Evolutionary conservation across 2,329 filamentous ascomycete species (phyloP), one percentile per base, ranked within the genome.

Genomic region (Didymella segeticola): DNA sequence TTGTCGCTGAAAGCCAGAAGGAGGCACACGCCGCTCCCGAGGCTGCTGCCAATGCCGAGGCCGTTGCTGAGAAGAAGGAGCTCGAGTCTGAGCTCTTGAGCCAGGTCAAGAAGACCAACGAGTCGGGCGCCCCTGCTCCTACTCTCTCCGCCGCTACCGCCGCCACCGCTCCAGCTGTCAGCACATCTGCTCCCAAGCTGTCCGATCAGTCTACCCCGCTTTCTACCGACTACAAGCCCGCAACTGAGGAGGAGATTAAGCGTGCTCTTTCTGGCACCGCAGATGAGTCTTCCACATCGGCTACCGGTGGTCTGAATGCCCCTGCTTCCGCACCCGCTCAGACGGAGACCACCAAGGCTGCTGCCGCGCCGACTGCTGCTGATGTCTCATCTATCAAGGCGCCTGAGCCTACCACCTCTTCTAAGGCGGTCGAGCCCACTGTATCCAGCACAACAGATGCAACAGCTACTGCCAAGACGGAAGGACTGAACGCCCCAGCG

Each of bases 1-100:
- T 89, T 30, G 89, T 91, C 47, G 86, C 85, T 69, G 84, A 91
- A 67, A 90, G 87, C 75, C 88, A 92, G 69, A 79, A 85, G 63
- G 82, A 86, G 69, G 87, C 88, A 12, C 75, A 84, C 51, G 79
- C 79, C 34, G 78, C 79, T 14, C 84, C 88, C 10, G 89, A 91
- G 70, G 88, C 89, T 20, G 86, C 86, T 64, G 86, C 82, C 26
- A 79, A 85, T 50, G 77, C 83, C 23, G 79, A 83, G 45, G 87
- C 88, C 66, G 87, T 91, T 6, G 75, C 80, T 62, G 89, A 90
- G 68, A 92, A 92, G 83, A 84, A 83, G 47, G 79, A 81, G 47
- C 81, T 91, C 5, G 89, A 92, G 77, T 78, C 84, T 22, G 89
- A 96, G 77, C 80, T 96, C 8, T 79, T 92, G 41, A 81, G 85